These are phyloP conservation scores for Macrophomina phaseolina DNA, from an alignment of 2,329 filamentous ascomycete species.

Conservation along the genomic window DNA sequence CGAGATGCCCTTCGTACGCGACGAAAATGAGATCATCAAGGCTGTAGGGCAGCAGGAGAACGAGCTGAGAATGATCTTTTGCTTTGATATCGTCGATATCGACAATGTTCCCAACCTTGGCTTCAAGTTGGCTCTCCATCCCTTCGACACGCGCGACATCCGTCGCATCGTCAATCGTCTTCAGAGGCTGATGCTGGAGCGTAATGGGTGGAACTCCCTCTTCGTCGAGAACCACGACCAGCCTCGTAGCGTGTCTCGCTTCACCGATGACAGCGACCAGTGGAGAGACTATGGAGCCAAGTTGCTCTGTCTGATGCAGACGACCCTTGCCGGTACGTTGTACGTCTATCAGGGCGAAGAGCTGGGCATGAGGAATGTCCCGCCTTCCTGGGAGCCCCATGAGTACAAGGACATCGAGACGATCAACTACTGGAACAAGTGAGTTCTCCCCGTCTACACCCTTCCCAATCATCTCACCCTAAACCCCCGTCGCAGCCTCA, in stretches of 20 bases:
- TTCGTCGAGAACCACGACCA: conserved; percentile 63
- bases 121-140: conserved; percentile 43
- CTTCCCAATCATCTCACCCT: neutral
- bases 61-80: conserved; percentile 57
- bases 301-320: conserved; percentile 55
- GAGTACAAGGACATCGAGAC: conserved; percentile 62
- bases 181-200: conserved; percentile 39
- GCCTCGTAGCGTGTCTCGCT: conserved; percentile 56
- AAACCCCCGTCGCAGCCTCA: too few species aligned
- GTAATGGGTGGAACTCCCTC: conserved; percentile 54
- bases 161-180: conserved; percentile 40
- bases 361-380: conserved; percentile 57
- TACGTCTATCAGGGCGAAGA: conserved; percentile 60
- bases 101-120: conserved; percentile 44
- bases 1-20: conserved; percentile 63
- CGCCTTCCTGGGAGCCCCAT: conserved; percentile 48
- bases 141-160: conserved; percentile 40
- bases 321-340: conserved; percentile 55
- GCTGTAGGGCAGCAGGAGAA: conserved; percentile 48
- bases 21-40: conserved; percentile 50
- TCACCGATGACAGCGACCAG: conserved; percentile 54
- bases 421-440: conserved; percentile 58
- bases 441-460: conserved; percentile 17
- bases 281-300: conserved; percentile 54
- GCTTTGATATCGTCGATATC: conserved; percentile 53